phyloP scores from a whole-genome alignment of 768 basidiomycete genomes.

The Cystobasidium onofrii region DNA sequence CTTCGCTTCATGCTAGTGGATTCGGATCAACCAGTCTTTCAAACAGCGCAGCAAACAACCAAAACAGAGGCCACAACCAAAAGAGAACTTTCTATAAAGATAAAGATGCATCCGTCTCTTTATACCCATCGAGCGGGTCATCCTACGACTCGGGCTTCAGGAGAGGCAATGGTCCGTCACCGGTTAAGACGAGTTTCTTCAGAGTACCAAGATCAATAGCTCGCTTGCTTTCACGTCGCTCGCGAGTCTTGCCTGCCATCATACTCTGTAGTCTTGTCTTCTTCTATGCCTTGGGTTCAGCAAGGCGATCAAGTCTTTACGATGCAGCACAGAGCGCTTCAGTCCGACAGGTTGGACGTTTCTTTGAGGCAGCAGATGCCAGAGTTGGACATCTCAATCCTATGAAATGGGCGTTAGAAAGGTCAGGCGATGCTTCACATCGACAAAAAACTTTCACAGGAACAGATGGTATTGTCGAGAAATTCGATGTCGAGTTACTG shows the following conservation, averaged over 20 bases:
- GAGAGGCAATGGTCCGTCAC: background rate
- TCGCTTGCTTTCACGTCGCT: background rate
- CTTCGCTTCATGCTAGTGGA: background rate
- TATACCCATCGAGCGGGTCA: background rate
- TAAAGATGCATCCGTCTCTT: conserved; percentile 1
- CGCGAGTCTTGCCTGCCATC: background rate
- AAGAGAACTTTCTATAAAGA: conserved; percentile 13
- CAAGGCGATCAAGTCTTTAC: background rate
- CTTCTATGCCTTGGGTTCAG: background rate
- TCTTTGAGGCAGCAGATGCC: background rate
- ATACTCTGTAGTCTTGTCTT: background rate
- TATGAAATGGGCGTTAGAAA: background rate
- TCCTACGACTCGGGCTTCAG: background rate
- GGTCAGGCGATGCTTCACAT: background rate
- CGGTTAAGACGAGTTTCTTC: background rate
- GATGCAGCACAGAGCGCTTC: conserved; percentile 1
- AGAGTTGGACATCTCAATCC: conserved; percentile 18
- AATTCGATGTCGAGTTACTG: background rate
- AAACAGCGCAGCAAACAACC: background rate
- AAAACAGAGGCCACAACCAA: background rate
- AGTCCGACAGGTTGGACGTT: background rate
- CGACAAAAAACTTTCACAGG: background rate
- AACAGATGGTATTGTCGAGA: background rate
- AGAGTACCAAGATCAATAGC: background rate
- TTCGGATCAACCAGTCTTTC: background rate